phyloP scores from a whole-genome alignment of 495 filamentous ascomycete genomes.

The Glonium stellatum region DNA sequence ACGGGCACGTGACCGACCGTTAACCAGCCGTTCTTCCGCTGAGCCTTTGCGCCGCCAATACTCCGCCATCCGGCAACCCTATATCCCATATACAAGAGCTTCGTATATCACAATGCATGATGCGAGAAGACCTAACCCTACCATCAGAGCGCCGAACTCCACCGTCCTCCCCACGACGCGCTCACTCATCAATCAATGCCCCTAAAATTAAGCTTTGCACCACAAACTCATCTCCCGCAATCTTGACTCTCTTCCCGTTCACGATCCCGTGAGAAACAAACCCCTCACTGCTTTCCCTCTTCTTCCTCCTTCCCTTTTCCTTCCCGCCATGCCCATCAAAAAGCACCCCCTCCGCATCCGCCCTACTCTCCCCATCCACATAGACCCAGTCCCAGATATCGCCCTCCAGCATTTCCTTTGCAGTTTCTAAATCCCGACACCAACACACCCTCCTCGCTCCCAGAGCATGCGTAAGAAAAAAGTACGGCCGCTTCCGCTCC shows the following conservation, averaged over 20 bases:
- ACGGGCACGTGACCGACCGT: too few relatives aligned
- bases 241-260: constrained; percentile 44
- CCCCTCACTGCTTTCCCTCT: constrained; percentile 26
- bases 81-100: neutral
- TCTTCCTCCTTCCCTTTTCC: constrained; percentile 47
- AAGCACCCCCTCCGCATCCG: constrained; percentile 40
- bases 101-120: neutral
- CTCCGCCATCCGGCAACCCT: neutral
- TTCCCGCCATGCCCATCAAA: constrained; percentile 28
- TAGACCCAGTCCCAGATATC: constrained; percentile 73
- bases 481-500: constrained; percentile 51
- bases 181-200: constrained; percentile 53
- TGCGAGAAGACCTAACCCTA: neutral
- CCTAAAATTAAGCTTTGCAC: constrained; percentile 92
- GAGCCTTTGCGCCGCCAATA: too few relatives aligned
- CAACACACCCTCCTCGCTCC: constrained; percentile 61
- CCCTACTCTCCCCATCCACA: constrained; percentile 52
- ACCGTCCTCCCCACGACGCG: neutral
- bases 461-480: constrained; percentile 71
- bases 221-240: constrained; percentile 79
- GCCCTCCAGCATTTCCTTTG: constrained; percentile 45
- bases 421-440: constrained; percentile 58
- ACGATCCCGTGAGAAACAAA: constrained; percentile 28
- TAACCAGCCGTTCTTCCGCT: too few relatives aligned
- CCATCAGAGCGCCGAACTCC: neutral